Percentiles rank a stretch among this genome's conserved stretches.
These are phyloP conservation scores for Harringtonia lauricola DNA, from an alignment of 2,329 filamentous ascomycete genomes.

Conservation along the genomic window DNA sequence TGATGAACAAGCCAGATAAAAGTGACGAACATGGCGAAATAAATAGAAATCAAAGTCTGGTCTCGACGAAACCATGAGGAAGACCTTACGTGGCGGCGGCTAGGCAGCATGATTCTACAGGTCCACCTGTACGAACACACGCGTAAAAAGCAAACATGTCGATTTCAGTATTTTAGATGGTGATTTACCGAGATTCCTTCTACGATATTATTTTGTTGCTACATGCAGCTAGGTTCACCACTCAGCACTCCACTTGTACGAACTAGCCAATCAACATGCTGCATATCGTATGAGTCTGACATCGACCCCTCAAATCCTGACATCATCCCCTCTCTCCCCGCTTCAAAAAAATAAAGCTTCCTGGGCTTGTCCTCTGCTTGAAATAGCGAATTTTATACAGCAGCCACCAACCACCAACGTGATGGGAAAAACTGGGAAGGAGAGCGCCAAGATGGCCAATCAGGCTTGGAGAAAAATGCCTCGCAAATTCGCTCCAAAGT, in stretches of 20 bases:
- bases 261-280: background rate
- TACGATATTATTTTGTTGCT: no score
- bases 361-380: no score
- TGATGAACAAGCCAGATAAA: no score
- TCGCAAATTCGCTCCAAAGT: conserved; percentile 26
- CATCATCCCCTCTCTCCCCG: no score
- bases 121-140: background rate
- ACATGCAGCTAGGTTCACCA: no score
- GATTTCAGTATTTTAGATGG: background rate
- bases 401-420: background rate
- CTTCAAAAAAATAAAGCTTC: no score
- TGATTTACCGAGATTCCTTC: background rate
- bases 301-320: background rate
- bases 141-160: background rate
- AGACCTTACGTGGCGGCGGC: background rate
- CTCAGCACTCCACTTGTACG: background rate
- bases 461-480: conserved; percentile 26
- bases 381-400: background rate
- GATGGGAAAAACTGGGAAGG: background rate
- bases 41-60: no score
- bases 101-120: background rate
- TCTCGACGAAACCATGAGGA: no score
- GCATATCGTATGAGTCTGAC: no score
- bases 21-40: no score
- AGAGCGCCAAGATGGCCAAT: conserved; percentile 9